phyloP scores from a whole-genome alignment of 2,329 filamentous ascomycete species.

The Emydomyces testavorans region DNA sequence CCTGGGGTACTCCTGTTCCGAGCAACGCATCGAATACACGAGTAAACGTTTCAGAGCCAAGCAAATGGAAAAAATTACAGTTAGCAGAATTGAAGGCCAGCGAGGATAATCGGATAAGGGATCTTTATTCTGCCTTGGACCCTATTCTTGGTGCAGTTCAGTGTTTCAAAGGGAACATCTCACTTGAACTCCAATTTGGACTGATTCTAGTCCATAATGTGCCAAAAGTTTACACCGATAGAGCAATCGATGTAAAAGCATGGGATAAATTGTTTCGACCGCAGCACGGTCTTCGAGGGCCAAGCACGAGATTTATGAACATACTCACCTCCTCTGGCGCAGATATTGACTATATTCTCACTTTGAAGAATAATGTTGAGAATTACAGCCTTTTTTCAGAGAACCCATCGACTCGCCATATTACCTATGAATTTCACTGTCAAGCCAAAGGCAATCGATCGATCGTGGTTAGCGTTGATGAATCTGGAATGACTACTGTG shows the following conservation, averaged over 20 bases:
- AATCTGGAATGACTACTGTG: conserved; percentile 24
- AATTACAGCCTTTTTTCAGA: conserved; percentile 21
- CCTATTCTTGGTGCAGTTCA: conserved; percentile 26
- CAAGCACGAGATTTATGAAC: conserved; percentile 28
- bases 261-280: conserved; percentile 29
- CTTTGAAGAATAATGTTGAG: conserved; percentile 22
- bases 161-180: conserved; percentile 27
- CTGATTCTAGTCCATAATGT: conserved; percentile 25
- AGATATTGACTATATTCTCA: conserved; percentile 32
- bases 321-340: conserved; percentile 31
- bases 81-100: conserved; percentile 9
- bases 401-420: conserved; percentile 3
- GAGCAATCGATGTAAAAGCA: conserved; percentile 17
- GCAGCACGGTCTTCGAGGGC: conserved; percentile 19
- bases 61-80: conserved; percentile 14
- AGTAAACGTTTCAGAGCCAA: conserved; percentile 3
- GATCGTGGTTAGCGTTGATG: conserved; percentile 27
- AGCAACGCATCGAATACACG: background rate
- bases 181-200: conserved; percentile 30
- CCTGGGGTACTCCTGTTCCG: conserved; percentile 19
- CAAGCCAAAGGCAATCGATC: conserved; percentile 22
- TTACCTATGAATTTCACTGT: conserved; percentile 34
- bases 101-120: conserved; percentile 15
- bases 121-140: conserved; percentile 23
- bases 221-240: conserved; percentile 18